Evolutionary conservation across 2,329 filamentous ascomycete genomes (phyloP), one percentile per base, ranked within the genome.

Genomic region (Neonectria coccinea): DNA sequence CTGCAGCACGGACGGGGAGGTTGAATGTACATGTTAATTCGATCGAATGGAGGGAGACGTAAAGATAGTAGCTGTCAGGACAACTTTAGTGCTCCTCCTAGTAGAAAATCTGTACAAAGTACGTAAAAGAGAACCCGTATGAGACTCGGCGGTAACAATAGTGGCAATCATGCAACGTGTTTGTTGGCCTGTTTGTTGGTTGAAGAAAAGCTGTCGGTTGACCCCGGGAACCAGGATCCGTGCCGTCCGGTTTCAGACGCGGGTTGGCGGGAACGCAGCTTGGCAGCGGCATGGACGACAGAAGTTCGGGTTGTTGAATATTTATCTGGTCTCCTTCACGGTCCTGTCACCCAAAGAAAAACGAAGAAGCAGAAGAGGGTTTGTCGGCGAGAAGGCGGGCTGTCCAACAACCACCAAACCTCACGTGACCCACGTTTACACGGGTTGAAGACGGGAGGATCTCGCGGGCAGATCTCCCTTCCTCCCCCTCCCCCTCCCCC

Each of bases 401-500:
- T 39, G 33, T 14, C 8, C 33, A 36, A 31, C 29, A 31, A 1
- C 8, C 16, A 5, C 47, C 8, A n/a, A 14, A 14, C 33, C 6
- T 4, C 36, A 39, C 39, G 9, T 41, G 54, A 56, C 54, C 44
- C 45, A 51, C 55, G 33, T n/a, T 39, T 16, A 42, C 31, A 10
- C 16, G 22, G 2, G 4, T n/a, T 14, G 12, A 20, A 36, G n/a
- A 31, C 9, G 27, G 44, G 36, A 47, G 41, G 53, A 56, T 56
- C 53, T 56, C 44, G 29, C 44, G 33, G 31, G 56, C 12, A 59
- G 56, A 59, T 59, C 56, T 36, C 33, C 12, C 27, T 25, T 3
- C 53, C 9, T 33, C 25, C 42, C 42, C 29, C 36, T 42, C 7
- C 39, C 29, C 42, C 29, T 47, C 54, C 7, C 39, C 29, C 29